phyloP scores from a whole-genome alignment of 2,329 filamentous ascomycete species.

The Corniculantispora saksenae region DNA sequence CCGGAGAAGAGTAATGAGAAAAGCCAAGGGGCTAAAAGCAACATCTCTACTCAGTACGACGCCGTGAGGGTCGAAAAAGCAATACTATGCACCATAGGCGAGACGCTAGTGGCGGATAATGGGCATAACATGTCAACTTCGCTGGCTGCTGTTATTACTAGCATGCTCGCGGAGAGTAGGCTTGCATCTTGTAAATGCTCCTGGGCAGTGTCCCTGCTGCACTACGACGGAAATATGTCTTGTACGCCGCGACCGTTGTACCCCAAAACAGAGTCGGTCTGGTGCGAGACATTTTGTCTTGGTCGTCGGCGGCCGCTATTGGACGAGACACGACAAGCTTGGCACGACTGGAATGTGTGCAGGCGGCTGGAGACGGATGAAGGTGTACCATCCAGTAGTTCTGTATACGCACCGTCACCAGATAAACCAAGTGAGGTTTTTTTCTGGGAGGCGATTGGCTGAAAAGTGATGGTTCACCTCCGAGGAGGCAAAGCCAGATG shows the following conservation, averaged over 20 bases:
- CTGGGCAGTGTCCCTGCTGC: background rate
- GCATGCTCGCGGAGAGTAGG: background rate
- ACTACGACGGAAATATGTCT: background rate
- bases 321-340: background rate
- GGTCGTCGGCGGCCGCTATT: background rate
- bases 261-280: background rate
- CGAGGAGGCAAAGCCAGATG: background rate
- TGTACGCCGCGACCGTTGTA: background rate
- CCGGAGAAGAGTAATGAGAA: background rate
- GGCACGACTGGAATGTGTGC: slow-evolving; percentile 8
- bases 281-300: background rate
- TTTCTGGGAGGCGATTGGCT: background rate
- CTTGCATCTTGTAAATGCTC: background rate
- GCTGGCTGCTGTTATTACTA: background rate
- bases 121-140: background rate
- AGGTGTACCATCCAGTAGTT: background rate
- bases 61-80: background rate
- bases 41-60: background rate
- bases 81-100: background rate
- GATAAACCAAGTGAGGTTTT: background rate
- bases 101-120: background rate
- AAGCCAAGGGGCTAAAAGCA: background rate
- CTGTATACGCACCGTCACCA: background rate
- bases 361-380: background rate
- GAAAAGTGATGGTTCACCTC: background rate